Evolutionary conservation across 306 rosid species (phyloP), one percentile per base, ranked within the genome.

Genomic region (Pyrus pyrifolia): DNA sequence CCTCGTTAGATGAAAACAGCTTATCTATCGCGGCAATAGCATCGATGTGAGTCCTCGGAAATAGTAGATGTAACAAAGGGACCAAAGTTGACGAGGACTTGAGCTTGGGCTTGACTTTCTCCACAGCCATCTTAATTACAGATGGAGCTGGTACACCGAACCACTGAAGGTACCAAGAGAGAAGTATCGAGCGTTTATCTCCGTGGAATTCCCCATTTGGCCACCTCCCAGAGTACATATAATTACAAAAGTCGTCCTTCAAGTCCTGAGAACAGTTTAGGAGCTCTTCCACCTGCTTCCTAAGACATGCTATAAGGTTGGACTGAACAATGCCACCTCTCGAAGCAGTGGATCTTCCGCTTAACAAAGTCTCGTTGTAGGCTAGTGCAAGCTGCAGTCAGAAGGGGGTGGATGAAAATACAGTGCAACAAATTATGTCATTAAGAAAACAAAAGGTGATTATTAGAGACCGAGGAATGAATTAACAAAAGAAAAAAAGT

Each of bases 131-230:
- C 81, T 85, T 86, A 60, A 92, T 81, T 66, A 76, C 79, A 25
- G 87, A 83, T 64, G 97, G 87, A 72, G 86, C 55, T 27, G 97
- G 98, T n/a, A 89, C 93, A 72, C 85, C 85, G 79, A 80, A 95
- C 97, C 98, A 95, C 80, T 90, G 97, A 77, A 89, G 95, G 83
- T 81, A 91, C 93, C 96, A 89, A 79, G 98, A 89, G 78, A 92
- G 93, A 80, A 92, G 90, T 30, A 92, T 75, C 13, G 88, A 58
- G 44, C 88, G 88, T 74, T 76, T 85, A 63, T 81, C 83, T 76
- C 83, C 82, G 35, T 71, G 83, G n/a, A 80, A 70, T 64, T 88
- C 89, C 67, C 83, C 87, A 13, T 73, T 84, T n/a, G 97, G 97
- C 97, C 97, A 90, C 81, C 75, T 89, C 77, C 98, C 92, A 7